phyloP scores from a whole-genome alignment of 1,139 yeast genomes.

The Yamadazyma conglobata region DNA sequence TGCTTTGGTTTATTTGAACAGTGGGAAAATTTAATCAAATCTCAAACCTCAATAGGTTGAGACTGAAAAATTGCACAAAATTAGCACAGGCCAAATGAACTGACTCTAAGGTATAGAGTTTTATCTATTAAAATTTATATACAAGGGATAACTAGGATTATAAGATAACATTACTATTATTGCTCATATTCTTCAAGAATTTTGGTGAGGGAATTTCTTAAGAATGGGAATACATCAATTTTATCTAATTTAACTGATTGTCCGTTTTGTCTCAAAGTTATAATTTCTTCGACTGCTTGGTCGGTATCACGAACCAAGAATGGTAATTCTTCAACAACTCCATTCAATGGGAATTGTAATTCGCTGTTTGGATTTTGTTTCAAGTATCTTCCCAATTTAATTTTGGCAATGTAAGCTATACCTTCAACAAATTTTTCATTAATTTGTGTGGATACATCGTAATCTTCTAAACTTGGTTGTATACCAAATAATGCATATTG shows the following conservation, averaged over 20 bases:
- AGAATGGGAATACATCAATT: constrained; percentile 41
- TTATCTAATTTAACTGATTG: constrained; percentile 29
- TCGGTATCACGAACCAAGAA: constrained; percentile 42
- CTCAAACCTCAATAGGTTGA: constrained; percentile 4
- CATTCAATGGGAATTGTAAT: constrained; percentile 32
- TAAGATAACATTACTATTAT: not conserved
- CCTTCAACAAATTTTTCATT: constrained; percentile 60
- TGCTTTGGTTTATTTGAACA: no score
- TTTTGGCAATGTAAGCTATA: constrained; percentile 58
- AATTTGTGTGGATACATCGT: constrained; percentile 48
- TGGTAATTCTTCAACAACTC: constrained; percentile 42
- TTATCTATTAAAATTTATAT: constrained; percentile 6
- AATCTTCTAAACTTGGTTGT: constrained; percentile 46
- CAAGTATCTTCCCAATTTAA: constrained; percentile 48
- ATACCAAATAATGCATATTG: constrained; percentile 83
- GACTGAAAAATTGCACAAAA: constrained; percentile 4
- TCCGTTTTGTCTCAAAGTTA: constrained; percentile 37
- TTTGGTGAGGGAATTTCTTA: constrained; percentile 30
- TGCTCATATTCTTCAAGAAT: constrained; percentile 13
- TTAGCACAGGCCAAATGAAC: not conserved
- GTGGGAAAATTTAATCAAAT: not conserved
- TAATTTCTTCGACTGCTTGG: constrained; percentile 54
- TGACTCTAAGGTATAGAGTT: no score
- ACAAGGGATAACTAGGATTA: constrained; percentile 3
- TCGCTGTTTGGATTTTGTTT: constrained; percentile 18